These are phyloP conservation scores for Scheffersomyces ergatensis DNA, from an alignment of 805 yeast species.

Conservation along the genomic window DNA sequence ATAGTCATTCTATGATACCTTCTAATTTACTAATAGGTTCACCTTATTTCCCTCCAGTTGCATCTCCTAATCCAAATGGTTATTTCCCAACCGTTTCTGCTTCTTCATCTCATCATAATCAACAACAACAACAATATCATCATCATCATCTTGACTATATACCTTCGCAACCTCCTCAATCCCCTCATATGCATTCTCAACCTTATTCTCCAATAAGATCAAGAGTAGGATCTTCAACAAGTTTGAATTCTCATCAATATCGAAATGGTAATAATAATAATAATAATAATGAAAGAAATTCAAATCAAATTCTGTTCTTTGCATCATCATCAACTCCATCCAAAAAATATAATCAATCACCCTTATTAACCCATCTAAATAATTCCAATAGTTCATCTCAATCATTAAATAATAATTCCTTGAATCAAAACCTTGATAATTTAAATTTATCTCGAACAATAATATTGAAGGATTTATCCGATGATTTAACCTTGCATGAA, in stretches of 20 bases:
- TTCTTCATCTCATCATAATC: too few species aligned
- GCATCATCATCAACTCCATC: conserved; percentile 5
- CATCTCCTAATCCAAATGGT: conserved; percentile 4
- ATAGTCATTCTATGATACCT: conserved; percentile 63
- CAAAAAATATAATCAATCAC: conserved; percentile 7
- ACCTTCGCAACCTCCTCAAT: conserved; percentile 15
- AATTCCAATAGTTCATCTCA: conserved; percentile 1
- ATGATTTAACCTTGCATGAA: conserved; percentile 22
- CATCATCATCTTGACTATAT: conserved; percentile 8
- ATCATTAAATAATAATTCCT: background rate
- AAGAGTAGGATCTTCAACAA: conserved; percentile 13
- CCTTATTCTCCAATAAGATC: conserved; percentile 2
- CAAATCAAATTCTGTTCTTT: background rate
- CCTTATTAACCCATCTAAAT: conserved; percentile 12
- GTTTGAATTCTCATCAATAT: conserved; percentile 9
- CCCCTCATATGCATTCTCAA: too few species aligned
- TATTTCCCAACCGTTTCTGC: too few species aligned
- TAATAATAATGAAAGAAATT: background rate
- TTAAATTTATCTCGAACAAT: conserved; percentile 37
- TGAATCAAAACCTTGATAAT: conserved; percentile 25
- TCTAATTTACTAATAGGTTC: conserved; percentile 59
- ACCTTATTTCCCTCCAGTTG: conserved; percentile 50
- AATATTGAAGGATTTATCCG: conserved; percentile 25
- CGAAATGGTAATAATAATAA: conserved; percentile 8
- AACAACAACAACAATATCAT: conserved; percentile 10